These are phyloP conservation scores for Isatis lusitanica DNA, from an alignment of 441 rosid genomes.

Conservation along the genomic window DNA sequence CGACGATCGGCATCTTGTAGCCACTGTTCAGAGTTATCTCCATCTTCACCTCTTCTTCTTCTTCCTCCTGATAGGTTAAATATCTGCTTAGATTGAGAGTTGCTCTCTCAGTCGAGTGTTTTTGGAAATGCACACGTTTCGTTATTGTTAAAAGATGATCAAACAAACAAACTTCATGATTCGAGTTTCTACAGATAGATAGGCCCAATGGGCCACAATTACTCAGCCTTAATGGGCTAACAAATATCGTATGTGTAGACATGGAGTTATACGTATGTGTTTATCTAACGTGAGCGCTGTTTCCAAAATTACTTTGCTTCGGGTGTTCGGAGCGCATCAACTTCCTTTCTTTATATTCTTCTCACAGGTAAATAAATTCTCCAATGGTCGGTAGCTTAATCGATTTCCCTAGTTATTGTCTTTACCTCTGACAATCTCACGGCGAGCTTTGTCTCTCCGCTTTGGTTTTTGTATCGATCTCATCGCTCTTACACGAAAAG, in stretches of 20 bases:
- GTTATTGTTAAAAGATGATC: too few species aligned
- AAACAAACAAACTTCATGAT: too few species aligned
- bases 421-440: not conserved
- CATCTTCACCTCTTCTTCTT: conserved; percentile 12
- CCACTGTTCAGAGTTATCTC: conserved; percentile 74
- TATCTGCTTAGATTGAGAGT: conserved; percentile 11
- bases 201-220: not conserved
- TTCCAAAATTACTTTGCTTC: not conserved
- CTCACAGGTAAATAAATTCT: conserved; percentile 18
- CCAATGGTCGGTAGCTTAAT: not conserved
- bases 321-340: not conserved
- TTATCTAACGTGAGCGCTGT: not conserved
- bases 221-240: not conserved
- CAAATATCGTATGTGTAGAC: not conserved
- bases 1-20: conserved; percentile 78
- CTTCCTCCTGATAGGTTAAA: conserved; percentile 12
- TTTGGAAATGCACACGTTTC: not conserved
- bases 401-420: not conserved
- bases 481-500: not conserved
- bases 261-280: not conserved
- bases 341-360: not conserved
- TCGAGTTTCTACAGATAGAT: too few species aligned
- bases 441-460: not conserved
- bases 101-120: not conserved
- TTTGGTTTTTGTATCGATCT: conserved; percentile 6